Base-by-base conservation (phyloP, 305 asterid species). In the Nicotiana rustica region DNA sequence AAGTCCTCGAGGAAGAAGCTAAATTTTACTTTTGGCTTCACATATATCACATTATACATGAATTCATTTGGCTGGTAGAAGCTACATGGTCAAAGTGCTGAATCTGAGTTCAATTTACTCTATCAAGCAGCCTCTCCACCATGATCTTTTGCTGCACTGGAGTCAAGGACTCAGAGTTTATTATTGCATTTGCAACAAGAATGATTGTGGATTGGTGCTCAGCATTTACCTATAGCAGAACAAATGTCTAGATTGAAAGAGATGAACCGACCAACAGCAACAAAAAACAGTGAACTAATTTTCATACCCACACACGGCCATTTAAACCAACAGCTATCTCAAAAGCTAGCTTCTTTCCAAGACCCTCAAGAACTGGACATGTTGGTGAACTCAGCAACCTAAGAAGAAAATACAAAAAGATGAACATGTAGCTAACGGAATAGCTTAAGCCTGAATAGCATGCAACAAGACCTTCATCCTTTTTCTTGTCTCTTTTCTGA, bases 281-380 rank as follows among this genome's bases (percentile, higher is more conserved):
- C 73, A 64, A 78, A 10, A 82, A 2, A 66, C 83, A 67, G 18
- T 6, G 41, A 57, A 61, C 49, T 25, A 33, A 67, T 80, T 86
- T 79, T 79, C 90, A 64, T 94, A 96, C 99, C 99, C 99, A 96
- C 83, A 93, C 92, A 79, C 99, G 97, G 78, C 98, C 98, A 78
- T 96, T 96, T 83, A 95, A 61, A 76, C 99, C 99, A 69, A 95
- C 95, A 29, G 99, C 99, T 81, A 91, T 89, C 91, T 96, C 99
- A 70, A 96, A 96, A 52, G 99, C 95, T 14, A 96, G 90, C 87
- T 92, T 93, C 89, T 96, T 96, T 86, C 98, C 99, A 57, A 96
- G 95, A 79, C 88, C 89, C 86, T 96, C 98, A 79, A 96, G 97
- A 66, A 93, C 96, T 25, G 97, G 95, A 79, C 98, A 92, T 21